phyloP scores from a whole-genome alignment of 176 grass and related monocot species.

The Ampelocalamus luodianensis region DNA sequence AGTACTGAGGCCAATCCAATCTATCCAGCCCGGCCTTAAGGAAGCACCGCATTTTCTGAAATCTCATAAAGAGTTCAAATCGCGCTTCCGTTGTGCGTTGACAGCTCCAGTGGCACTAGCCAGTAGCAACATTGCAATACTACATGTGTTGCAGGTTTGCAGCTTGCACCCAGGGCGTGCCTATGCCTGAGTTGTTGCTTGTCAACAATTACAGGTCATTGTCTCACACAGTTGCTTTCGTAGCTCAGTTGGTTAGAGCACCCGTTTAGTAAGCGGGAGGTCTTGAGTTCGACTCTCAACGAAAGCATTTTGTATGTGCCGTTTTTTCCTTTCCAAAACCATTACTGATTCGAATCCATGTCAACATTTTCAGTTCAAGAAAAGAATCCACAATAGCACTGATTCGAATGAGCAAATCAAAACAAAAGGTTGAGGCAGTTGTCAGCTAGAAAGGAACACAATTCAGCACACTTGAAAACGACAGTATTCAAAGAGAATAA shows the following conservation, averaged over 20 bases:
- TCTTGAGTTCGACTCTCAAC: constrained; percentile 92
- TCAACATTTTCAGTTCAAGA: not conserved
- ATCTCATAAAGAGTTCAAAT: not conserved
- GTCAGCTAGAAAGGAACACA: not conserved
- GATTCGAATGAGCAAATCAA: not conserved
- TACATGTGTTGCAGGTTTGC: not conserved
- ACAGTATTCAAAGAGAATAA: not conserved
- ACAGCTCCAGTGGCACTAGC: not conserved
- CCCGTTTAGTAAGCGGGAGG: constrained; percentile 97
- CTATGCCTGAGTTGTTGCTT: not conserved
- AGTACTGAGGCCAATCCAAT: not conserved
- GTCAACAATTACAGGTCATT: no score
- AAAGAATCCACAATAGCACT: not conserved
- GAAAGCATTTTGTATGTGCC: no score
- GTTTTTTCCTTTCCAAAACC: not conserved
- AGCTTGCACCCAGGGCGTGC: not conserved
- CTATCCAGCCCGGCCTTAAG: no score
- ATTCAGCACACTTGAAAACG: not conserved
- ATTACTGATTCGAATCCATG: not conserved
- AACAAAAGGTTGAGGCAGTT: not conserved
- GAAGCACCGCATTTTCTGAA: not conserved
- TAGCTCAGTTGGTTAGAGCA: constrained; percentile 96
- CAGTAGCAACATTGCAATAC: not conserved
- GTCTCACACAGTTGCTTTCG: constrained; percentile 24
- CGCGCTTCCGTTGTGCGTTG: not conserved